Evolutionary conservation across 1,139 yeast genomes (phyloP).

Genomic region (Scheffersomyces illinoinensis): DNA sequence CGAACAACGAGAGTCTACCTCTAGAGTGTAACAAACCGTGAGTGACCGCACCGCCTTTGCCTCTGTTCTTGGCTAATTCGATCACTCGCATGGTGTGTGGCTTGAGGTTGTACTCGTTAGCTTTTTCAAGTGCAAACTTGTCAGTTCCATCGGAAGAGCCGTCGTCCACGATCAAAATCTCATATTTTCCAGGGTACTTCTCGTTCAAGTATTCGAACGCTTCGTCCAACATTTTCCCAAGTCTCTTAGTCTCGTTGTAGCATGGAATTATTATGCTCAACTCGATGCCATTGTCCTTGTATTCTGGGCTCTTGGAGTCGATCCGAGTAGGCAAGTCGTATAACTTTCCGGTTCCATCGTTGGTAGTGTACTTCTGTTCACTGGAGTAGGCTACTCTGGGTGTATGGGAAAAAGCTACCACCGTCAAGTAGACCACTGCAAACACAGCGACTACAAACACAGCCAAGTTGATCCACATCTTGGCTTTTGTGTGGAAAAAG

Average conservation of each 20-base stretch:
- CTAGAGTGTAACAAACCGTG: constrained; percentile 82
- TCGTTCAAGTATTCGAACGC: constrained; percentile 57
- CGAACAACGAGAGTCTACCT: constrained; percentile 79
- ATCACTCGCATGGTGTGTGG: constrained; percentile 72
- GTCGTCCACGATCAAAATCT: constrained; percentile 86
- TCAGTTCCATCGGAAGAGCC: constrained; percentile 85
- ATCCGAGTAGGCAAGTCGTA: constrained; percentile 32
- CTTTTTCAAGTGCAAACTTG: constrained; percentile 68
- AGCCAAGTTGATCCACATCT: constrained; percentile 5
- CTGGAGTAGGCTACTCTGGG: constrained; percentile 58
- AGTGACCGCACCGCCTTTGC: constrained; percentile 97
- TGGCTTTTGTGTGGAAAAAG: not conserved
- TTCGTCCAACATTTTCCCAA: constrained; percentile 77
- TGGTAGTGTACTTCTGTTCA: constrained; percentile 53
- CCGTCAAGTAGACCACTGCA: constrained; percentile 35
- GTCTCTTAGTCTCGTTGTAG: constrained; percentile 77
- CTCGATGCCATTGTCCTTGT: constrained; percentile 33
- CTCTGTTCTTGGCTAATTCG: constrained; percentile 71
- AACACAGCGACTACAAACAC: constrained; percentile 10
- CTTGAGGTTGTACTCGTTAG: constrained; percentile 45
- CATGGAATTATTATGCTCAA: constrained; percentile 88
- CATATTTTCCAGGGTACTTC: constrained; percentile 49
- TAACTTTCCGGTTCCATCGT: constrained; percentile 21
- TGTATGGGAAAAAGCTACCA: constrained; percentile 56
- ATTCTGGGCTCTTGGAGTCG: constrained; percentile 29